Conservation (phyloP, 2,329 filamentous ascomycete species). For the Fusarium sp. region DNA sequence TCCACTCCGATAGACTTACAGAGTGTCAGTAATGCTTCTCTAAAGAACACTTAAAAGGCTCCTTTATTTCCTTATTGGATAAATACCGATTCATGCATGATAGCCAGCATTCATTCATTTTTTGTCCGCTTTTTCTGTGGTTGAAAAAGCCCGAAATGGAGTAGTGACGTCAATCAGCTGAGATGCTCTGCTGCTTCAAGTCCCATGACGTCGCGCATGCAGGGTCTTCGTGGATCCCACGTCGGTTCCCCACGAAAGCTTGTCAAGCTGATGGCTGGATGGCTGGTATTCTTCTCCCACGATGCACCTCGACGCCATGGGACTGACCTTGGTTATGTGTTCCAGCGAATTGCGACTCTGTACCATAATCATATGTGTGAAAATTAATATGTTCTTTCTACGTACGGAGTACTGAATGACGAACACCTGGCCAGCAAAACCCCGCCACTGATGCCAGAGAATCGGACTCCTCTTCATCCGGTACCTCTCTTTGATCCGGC, state of each 20-base stretch:
- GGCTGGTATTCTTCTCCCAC: constrained; percentile 20
- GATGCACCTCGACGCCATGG: constrained; percentile 47
- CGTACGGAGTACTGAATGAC: constrained; percentile 27
- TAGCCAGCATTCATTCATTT: background rate
- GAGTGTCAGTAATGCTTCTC: background rate
- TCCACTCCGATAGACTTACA: constrained; percentile 17
- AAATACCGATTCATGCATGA: background rate
- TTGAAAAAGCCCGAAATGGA: background rate
- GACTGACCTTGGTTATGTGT: constrained; percentile 27
- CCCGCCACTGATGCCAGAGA: constrained; percentile 23
- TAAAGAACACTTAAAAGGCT: background rate
- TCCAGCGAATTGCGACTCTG: constrained; percentile 17
- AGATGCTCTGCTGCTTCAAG: constrained; percentile 4
- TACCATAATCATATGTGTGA: constrained; percentile 13
- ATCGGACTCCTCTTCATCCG: background rate
- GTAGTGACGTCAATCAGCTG: constrained; percentile 47
- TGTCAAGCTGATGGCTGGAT: constrained; percentile 23
- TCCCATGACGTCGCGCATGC: constrained; percentile 46
- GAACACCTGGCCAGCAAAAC: constrained; percentile 18
- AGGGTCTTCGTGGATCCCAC: constrained; percentile 41
- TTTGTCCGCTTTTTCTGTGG: constrained; percentile 18
- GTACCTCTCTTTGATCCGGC: background rate
- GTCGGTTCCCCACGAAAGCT: constrained; percentile 31
- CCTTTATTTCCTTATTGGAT: background rate
- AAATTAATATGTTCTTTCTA: constrained; percentile 15